Conservation (phyloP, 2,329 filamentous ascomycete species). For the Didymella arachidicola region DNA sequence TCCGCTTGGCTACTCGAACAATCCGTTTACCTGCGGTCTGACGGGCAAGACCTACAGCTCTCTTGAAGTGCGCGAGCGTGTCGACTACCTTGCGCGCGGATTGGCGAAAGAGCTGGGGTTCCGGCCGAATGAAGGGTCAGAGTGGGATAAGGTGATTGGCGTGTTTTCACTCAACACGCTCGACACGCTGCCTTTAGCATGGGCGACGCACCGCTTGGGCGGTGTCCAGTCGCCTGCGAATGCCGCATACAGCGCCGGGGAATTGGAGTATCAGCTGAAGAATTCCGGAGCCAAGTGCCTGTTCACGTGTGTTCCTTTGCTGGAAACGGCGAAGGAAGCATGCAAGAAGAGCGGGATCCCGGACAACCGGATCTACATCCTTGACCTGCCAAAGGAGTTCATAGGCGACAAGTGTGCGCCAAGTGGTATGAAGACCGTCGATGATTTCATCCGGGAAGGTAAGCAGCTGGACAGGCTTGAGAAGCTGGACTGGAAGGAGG, state of each 20-base stretch:
- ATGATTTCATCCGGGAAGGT: slow-evolving; percentile 71
- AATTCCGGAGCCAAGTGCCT: slow-evolving; percentile 73
- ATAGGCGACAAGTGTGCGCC: slow-evolving; percentile 58
- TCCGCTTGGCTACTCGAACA: slow-evolving; percentile 67
- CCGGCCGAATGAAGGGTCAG: slow-evolving; percentile 71
- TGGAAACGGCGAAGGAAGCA: slow-evolving; percentile 70
- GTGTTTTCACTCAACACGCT: slow-evolving; percentile 86
- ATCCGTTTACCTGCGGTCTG: slow-evolving; percentile 80
- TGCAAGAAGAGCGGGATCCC: slow-evolving; percentile 70
- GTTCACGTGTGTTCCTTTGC: slow-evolving; percentile 74
- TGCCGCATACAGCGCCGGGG: slow-evolving; percentile 73
- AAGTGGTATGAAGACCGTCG: slow-evolving; percentile 67
- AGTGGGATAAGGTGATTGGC: slow-evolving; percentile 82
- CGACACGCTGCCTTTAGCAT: slow-evolving; percentile 75
- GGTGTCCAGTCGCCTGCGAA: slow-evolving; percentile 78
- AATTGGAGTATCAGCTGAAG: slow-evolving; percentile 75
- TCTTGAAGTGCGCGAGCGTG: slow-evolving; percentile 68
- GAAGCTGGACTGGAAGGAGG: slow-evolving; percentile 66
- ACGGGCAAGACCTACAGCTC: slow-evolving; percentile 72
- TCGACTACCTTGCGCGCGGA: slow-evolving; percentile 72
- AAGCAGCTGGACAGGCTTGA: slow-evolving; percentile 61
- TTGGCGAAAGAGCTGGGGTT: slow-evolving; percentile 76
- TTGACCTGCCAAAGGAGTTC: slow-evolving; percentile 69
- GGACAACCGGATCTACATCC: slow-evolving; percentile 70
- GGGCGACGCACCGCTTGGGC: slow-evolving; percentile 77